Evolutionary conservation across 2,329 filamentous ascomycete species (phyloP).

Genomic region (Alternaria ventricosa): DNA sequence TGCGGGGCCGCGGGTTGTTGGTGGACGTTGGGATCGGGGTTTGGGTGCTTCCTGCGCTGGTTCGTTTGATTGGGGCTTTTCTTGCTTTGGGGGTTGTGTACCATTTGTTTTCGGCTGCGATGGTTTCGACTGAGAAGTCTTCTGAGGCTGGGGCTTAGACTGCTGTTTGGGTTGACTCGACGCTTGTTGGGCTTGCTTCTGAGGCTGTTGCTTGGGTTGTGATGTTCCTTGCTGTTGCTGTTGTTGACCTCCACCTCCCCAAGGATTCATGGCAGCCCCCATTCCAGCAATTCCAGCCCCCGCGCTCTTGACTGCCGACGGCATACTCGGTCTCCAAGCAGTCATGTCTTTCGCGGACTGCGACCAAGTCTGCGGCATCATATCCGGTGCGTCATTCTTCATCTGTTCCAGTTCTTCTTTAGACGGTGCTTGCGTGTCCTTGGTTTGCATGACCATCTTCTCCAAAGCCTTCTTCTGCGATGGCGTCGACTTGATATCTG

Average conservation of each 20-base stretch:
- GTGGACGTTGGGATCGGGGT: conserved; percentile 11
- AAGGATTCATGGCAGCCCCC: conserved; percentile 11
- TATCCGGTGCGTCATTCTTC: conserved; percentile 42
- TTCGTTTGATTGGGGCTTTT: conserved; percentile 12
- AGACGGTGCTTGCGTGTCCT: conserved; percentile 40
- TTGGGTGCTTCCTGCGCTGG: conserved; percentile 24
- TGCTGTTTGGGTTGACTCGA: not conserved
- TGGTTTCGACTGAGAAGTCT: conserved; percentile 1
- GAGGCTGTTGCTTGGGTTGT: conserved; percentile 5
- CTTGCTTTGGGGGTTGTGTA: conserved; percentile 21
- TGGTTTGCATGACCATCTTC: conserved; percentile 48
- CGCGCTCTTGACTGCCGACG: conserved; percentile 25
- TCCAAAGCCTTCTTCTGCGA: conserved; percentile 46
- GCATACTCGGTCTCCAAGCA: conserved; percentile 37
- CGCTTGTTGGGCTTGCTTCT: not conserved
- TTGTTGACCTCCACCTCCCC: conserved; percentile 12
- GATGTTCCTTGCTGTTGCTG: conserved; percentile 7
- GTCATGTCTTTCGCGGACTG: conserved; percentile 44
- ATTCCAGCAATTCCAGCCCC: conserved; percentile 33
- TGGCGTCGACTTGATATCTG: conserved; percentile 43
- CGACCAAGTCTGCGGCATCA: conserved; percentile 43
- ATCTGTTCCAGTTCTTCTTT: conserved; percentile 45
- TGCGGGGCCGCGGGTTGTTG: not conserved
- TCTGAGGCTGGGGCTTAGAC: conserved; percentile 5
- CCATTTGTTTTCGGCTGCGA: not conserved